A percentile compares a stretch with the other conserved stretches of the same genome.
These are phyloP conservation scores for Nemophila menziesii DNA, from an alignment of 257 asterid genomes.

Conservation along the genomic window DNA sequence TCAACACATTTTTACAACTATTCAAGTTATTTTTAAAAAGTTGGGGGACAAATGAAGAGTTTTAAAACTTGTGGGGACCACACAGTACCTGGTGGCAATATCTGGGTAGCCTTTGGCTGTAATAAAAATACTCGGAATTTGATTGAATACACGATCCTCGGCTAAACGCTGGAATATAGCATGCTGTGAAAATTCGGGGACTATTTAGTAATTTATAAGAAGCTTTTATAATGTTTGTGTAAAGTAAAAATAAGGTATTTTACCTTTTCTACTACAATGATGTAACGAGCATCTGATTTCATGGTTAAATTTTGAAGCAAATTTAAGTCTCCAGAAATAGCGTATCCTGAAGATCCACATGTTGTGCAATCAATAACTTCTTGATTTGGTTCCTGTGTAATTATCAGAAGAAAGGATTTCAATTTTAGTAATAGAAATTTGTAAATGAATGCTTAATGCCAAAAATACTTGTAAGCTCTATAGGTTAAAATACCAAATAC, in stretches of 20 bases:
- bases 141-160: constrained; percentile 78
- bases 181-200: constrained; percentile 40
- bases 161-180: constrained; percentile 91
- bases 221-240: neutral
- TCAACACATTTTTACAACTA: too few species aligned
- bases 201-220: constrained; percentile 1
- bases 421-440: neutral
- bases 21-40: too few species aligned
- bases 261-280: constrained; percentile 90
- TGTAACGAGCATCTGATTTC: constrained; percentile 81
- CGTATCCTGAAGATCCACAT: constrained; percentile 87
- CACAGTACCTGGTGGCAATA: constrained; percentile 71
- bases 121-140: constrained; percentile 71
- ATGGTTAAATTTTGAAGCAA: constrained; percentile 43
- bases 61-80: too few species aligned
- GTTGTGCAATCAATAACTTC: constrained; percentile 63
- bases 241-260: too few species aligned
- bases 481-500: too few species aligned
- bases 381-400: constrained; percentile 62
- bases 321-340: constrained; percentile 76
- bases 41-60: neutral
- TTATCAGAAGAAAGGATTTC: constrained; percentile 6
- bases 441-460: too few species aligned
- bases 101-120: constrained; percentile 97
- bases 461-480: too few species aligned